Evolutionary conservation across 2,329 filamentous ascomycete species (phyloP).

Genomic region (Cercospora canescens): DNA sequence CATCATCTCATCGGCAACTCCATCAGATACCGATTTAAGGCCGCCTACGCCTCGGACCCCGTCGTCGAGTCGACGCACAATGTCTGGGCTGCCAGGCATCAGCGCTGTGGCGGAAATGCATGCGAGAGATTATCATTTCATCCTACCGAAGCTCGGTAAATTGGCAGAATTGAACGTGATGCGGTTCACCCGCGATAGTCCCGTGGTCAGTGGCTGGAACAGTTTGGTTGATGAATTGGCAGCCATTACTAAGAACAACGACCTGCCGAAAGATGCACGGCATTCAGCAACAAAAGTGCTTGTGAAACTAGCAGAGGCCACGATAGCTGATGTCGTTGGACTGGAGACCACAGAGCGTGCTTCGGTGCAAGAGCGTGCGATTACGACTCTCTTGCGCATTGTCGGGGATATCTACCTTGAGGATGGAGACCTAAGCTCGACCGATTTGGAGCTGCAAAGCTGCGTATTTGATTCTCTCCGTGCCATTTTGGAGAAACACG

Average conservation of each 20-base stretch:
- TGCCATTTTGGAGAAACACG: slow-evolving; percentile 82
- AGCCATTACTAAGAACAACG: slow-evolving; percentile 44
- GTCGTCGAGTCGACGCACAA: slow-evolving; percentile 33
- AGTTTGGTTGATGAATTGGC: slow-evolving; percentile 60
- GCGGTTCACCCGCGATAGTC: slow-evolving; percentile 67
- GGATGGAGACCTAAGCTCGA: slow-evolving; percentile 28
- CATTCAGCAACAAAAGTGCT: slow-evolving; percentile 52
- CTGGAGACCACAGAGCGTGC: slow-evolving; percentile 37
- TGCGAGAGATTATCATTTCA: slow-evolving; percentile 48
- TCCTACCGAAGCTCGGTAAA: slow-evolving; percentile 50
- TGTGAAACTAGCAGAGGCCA: slow-evolving; percentile 50
- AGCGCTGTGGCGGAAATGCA: slow-evolving; percentile 40
- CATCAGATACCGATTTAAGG: slow-evolving; percentile 6
- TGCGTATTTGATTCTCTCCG: slow-evolving; percentile 66
- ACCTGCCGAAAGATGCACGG: slow-evolving; percentile 46
- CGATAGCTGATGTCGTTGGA: slow-evolving; percentile 55
- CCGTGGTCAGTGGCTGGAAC: slow-evolving; percentile 73
- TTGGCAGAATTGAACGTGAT: slow-evolving; percentile 47
- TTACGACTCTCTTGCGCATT: slow-evolving; percentile 48
- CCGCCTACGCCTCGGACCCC: slow-evolving; percentile 28
- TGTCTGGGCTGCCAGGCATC: slow-evolving; percentile 47
- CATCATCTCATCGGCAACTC: slow-evolving; percentile 8
- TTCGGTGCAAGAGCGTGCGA: slow-evolving; percentile 33
- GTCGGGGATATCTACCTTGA: slow-evolving; percentile 38
- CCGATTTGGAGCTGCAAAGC: slow-evolving; percentile 61